Conservation (phyloP, 2,329 filamentous ascomycete species). For the Mariannaea elegans region DNA sequence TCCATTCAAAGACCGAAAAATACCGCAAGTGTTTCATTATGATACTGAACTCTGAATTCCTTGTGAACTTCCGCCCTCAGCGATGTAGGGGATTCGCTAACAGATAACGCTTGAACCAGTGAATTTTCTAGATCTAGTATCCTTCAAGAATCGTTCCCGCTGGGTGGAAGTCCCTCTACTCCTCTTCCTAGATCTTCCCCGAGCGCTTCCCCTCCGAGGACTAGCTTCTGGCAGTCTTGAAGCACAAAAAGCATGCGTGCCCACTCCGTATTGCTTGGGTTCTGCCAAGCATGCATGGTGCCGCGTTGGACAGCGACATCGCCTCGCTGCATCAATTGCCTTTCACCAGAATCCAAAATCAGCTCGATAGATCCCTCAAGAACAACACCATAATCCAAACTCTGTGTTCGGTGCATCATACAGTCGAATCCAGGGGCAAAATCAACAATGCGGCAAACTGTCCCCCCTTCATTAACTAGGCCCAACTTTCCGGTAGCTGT, state of each 20-base stretch:
- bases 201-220: conserved; percentile 29
- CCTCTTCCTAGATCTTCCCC: conserved; percentile 46
- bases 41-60: no score
- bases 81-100: no score
- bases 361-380: conserved; percentile 64
- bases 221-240: conserved; percentile 28
- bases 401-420: conserved; percentile 57
- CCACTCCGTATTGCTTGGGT: conserved; percentile 55
- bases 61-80: no score
- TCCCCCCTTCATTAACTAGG: conserved; percentile 46
- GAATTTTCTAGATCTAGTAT: no score
- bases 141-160: no score
- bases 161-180: not conserved
- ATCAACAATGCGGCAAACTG: conserved; percentile 58
- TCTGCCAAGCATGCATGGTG: conserved; percentile 66
- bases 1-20: no score
- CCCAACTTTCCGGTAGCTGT: conserved; percentile 30
- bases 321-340: conserved; percentile 55
- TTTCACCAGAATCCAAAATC: conserved; percentile 60
- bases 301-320: conserved; percentile 64
- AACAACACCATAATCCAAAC: conserved; percentile 63
- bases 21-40: no score
- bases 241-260: conserved; percentile 54
- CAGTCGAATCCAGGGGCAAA: conserved; percentile 48
- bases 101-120: no score